These are phyloP conservation scores for Sophora flavescens DNA, from an alignment of 306 rosid species.

Conservation along the genomic window DNA sequence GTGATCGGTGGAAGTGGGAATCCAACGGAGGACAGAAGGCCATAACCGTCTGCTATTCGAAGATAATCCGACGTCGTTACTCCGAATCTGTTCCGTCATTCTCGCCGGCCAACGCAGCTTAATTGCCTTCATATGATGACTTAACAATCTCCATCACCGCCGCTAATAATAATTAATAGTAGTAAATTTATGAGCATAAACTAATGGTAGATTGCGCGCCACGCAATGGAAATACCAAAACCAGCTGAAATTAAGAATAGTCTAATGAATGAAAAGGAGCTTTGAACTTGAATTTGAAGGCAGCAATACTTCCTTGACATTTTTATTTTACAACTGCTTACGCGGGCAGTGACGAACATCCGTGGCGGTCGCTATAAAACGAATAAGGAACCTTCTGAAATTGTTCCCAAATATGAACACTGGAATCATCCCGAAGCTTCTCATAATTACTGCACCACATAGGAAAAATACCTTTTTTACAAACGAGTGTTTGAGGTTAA, in stretches of 20 bases:
- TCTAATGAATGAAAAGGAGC: background rate
- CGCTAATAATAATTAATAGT: background rate
- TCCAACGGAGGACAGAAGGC: constrained; percentile 91
- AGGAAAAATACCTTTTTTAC: too few relatives aligned
- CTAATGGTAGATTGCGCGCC: constrained; percentile 26
- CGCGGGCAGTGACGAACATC: constrained; percentile 49
- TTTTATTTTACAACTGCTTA: constrained; percentile 14
- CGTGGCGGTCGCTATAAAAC: background rate
- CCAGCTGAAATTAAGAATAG: background rate
- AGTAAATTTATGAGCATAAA: background rate
- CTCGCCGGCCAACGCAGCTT: constrained; percentile 41
- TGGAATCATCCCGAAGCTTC: background rate
- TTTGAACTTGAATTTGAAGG: background rate
- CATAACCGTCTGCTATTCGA: constrained; percentile 57
- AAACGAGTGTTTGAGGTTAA: too few relatives aligned
- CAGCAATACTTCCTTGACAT: too few relatives aligned
- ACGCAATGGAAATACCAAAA: constrained; percentile 25
- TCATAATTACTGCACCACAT: too few relatives aligned
- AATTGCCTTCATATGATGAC: constrained; percentile 36
- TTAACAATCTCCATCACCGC: constrained; percentile 1
- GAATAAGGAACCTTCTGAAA: background rate
- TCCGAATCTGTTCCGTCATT: constrained; percentile 73
- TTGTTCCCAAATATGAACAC: background rate
- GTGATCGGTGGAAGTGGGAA: constrained; percentile 82
- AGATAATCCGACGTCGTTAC: constrained; percentile 49